Conservation (phyloP, 352 stramenopile species). For the Blastocystis sp. region DNA sequence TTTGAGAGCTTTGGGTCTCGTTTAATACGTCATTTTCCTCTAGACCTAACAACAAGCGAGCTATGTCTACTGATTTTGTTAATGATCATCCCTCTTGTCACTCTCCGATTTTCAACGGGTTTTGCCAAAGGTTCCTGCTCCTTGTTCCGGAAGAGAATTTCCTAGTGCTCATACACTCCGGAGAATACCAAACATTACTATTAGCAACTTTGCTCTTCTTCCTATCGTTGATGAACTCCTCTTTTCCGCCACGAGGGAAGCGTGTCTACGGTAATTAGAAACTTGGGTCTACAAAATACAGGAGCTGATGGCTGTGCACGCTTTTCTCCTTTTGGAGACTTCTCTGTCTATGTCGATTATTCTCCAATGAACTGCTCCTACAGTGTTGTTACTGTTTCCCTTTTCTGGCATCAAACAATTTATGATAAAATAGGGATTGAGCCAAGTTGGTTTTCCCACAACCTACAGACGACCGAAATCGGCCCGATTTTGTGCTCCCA, state of each 20-base stretch:
- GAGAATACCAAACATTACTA: not conserved
- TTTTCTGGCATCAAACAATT: not conserved
- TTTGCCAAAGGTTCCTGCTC: not conserved
- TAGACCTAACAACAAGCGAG: not conserved
- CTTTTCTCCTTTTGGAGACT: slow-evolving; percentile 12
- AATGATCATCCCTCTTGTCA: not conserved
- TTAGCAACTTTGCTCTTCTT: slow-evolving; percentile 7
- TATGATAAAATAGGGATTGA: not conserved
- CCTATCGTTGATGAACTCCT: not conserved
- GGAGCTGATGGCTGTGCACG: not conserved
- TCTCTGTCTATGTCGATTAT: not conserved
- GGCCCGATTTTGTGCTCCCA: not conserved
- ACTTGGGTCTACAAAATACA: not conserved
- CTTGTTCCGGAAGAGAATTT: not conserved
- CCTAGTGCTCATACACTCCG: not conserved
- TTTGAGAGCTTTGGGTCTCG: not conserved
- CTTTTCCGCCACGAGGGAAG: slow-evolving; percentile 54
- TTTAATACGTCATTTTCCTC: slow-evolving; percentile 50
- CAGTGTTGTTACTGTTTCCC: not conserved
- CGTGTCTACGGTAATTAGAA: not conserved
- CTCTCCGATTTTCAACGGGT: not conserved
- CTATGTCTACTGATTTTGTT: slow-evolving; percentile 13
- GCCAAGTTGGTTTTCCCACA: not conserved
- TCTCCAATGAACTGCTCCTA: not conserved
- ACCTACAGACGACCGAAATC: not conserved